Evolutionary conservation across 805 yeast species (phyloP).

Genomic region (Scheffersomyces spartinae): DNA sequence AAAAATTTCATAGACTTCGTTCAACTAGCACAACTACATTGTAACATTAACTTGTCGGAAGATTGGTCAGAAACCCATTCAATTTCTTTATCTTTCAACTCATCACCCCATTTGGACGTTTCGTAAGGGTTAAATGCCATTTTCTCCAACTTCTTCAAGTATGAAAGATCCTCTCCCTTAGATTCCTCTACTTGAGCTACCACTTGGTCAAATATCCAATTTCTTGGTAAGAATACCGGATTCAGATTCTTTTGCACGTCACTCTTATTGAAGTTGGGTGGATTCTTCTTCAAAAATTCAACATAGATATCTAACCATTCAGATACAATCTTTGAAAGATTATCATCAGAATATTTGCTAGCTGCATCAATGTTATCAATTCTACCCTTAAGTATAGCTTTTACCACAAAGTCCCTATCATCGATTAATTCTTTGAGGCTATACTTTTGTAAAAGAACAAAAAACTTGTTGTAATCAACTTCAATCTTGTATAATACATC

Average conservation of each 20-base stretch:
- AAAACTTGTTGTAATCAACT: constrained; percentile 74
- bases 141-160: constrained; percentile 47
- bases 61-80: constrained; percentile 45
- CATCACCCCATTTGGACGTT: constrained; percentile 53
- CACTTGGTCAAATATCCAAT: constrained; percentile 81
- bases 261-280: constrained; percentile 8
- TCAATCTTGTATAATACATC: constrained; percentile 48
- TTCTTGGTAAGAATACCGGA: constrained; percentile 75
- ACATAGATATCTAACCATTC: too few relatives aligned
- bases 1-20: too few relatives aligned
- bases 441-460: constrained; percentile 46
- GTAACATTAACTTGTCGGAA: constrained; percentile 47
- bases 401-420: too few relatives aligned
- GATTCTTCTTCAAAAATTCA: too few relatives aligned
- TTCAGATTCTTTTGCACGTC: constrained; percentile 23
- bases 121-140: constrained; percentile 77
- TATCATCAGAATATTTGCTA: too few relatives aligned
- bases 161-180: constrained; percentile 33
- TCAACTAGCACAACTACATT: constrained; percentile 59
- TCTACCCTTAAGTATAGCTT: too few relatives aligned
- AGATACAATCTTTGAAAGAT: too few relatives aligned
- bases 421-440: constrained; percentile 13
- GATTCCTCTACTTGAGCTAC: constrained; percentile 45
- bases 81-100: constrained; percentile 43
- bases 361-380: too few relatives aligned